Evolutionary conservation across 1,284 basidiomycete species (phyloP).

Genomic region (Sporisorium scitamineum): DNA sequence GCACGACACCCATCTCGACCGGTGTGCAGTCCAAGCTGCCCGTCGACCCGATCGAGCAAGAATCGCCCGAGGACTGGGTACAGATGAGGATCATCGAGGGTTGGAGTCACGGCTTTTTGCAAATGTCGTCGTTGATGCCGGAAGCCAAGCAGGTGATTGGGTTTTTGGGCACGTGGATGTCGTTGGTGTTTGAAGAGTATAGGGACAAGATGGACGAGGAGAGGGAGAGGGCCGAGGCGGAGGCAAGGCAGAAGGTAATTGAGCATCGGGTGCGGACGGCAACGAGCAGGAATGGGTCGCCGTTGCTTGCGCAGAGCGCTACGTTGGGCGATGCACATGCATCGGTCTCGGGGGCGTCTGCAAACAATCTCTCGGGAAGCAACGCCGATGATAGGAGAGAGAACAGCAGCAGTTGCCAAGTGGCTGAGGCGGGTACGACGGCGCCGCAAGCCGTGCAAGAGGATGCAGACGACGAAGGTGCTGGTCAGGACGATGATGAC

Average conservation of each 20-base stretch:
- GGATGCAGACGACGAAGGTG: conserved; percentile 36
- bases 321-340: conserved; percentile 6
- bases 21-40: conserved; percentile 64
- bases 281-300: conserved; percentile 6
- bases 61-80: conserved; percentile 93
- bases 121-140: conserved; percentile 88
- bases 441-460: conserved; percentile 13
- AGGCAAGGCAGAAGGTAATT: conserved; percentile 20
- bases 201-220: conserved; percentile 44
- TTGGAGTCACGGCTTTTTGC: conserved; percentile 70
- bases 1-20: conserved; percentile 71
- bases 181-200: conserved; percentile 77
- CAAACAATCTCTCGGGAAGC: neutral
- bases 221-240: conserved; percentile 26
- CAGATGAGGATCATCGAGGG: conserved; percentile 76
- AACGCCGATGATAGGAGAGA: neutral
- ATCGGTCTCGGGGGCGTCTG: neutral
- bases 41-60: conserved; percentile 73
- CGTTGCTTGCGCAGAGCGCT: conserved; percentile 1
- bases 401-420: conserved; percentile 1
- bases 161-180: conserved; percentile 93
- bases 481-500: conserved; percentile 42
- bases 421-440: neutral
- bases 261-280: neutral
- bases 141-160: conserved; percentile 85